These are phyloP conservation scores for Fusarium virguliforme DNA, from an alignment of 2,329 filamentous ascomycete genomes.

Conservation along the genomic window DNA sequence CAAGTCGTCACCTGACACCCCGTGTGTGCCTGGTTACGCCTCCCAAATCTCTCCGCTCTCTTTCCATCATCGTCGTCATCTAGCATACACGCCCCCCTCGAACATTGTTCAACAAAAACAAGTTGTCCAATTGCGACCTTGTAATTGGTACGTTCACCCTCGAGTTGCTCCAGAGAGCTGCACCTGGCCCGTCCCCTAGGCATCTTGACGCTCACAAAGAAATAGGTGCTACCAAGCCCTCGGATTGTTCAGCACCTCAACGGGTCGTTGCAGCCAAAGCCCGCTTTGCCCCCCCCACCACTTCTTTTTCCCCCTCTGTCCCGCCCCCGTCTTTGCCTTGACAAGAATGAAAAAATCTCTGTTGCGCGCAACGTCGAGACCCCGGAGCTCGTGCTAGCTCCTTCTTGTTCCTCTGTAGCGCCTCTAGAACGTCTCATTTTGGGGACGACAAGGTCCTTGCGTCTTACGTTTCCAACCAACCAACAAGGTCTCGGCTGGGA, in stretches of 20 bases:
- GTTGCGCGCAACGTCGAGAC: slow-evolving; percentile 9
- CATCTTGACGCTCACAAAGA: slow-evolving; percentile 6
- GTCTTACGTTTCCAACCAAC: slow-evolving; percentile 9
- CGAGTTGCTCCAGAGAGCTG: neutral
- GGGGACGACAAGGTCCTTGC: slow-evolving; percentile 12
- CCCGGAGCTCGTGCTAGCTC: slow-evolving; percentile 17
- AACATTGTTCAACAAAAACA: slow-evolving; percentile 15
- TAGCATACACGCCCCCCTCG: neutral
- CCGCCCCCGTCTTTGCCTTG: neutral
- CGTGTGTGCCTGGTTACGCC: slow-evolving; percentile 27
- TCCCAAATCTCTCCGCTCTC: slow-evolving; percentile 15
- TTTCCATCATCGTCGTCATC: slow-evolving; percentile 4
- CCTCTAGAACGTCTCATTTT: slow-evolving; percentile 3
- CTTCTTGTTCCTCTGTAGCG: slow-evolving; percentile 11
- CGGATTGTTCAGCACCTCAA: slow-evolving; percentile 9
- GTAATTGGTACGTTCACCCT: slow-evolving; percentile 11
- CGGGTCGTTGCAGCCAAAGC: neutral
- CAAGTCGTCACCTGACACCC: slow-evolving; percentile 42
- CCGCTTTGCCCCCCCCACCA: neutral
- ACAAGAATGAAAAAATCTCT: slow-evolving; percentile 2
- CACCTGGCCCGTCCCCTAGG: neutral
- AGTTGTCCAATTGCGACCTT: slow-evolving; percentile 2
- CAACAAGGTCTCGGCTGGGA: slow-evolving; percentile 4
- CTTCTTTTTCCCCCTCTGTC: neutral
- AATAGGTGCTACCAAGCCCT: slow-evolving; percentile 1